Evolutionary conservation across 208 protist genomes (phyloP).

Genomic region (Leishmania amazonensis): DNA sequence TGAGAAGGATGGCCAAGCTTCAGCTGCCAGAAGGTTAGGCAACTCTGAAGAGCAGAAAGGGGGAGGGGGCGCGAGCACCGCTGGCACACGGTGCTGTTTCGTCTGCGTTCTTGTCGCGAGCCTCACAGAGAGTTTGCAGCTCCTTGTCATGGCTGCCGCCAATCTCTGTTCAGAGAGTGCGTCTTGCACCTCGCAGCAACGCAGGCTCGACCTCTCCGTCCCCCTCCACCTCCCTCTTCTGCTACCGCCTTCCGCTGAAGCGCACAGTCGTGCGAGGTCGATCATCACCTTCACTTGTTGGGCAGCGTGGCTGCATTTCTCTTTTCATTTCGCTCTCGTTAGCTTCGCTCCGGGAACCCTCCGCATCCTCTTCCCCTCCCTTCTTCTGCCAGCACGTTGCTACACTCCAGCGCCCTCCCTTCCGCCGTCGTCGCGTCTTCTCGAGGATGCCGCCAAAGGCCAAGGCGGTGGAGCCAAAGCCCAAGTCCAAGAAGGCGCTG

Average conservation of each 20-base stretch:
- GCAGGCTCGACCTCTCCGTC: background rate
- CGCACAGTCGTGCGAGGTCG: background rate
- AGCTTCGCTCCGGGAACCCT: background rate
- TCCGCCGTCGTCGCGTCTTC: background rate
- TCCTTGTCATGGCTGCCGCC: background rate
- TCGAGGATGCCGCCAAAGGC: conserved; percentile 47
- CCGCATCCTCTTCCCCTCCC: background rate
- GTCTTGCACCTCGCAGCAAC: background rate
- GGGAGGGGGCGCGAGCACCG: background rate
- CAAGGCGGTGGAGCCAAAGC: conserved; percentile 45
- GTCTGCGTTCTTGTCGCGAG: background rate
- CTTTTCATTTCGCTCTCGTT: background rate
- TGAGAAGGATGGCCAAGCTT: background rate
- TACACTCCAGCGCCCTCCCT: background rate
- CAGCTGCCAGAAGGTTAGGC: background rate
- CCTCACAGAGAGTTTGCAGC: too few relatives aligned
- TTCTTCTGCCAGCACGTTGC: background rate
- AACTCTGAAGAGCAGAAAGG: background rate
- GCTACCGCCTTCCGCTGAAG: background rate
- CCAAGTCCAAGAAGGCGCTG: conserved; percentile 53
- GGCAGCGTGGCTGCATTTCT: too few relatives aligned
- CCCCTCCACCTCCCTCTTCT: background rate
- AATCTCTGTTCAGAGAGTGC: background rate
- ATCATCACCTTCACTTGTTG: background rate
- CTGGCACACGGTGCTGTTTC: background rate